Evolutionary conservation across 2,329 filamentous ascomycete species (phyloP).

Genomic region (Neonectria hederae): DNA sequence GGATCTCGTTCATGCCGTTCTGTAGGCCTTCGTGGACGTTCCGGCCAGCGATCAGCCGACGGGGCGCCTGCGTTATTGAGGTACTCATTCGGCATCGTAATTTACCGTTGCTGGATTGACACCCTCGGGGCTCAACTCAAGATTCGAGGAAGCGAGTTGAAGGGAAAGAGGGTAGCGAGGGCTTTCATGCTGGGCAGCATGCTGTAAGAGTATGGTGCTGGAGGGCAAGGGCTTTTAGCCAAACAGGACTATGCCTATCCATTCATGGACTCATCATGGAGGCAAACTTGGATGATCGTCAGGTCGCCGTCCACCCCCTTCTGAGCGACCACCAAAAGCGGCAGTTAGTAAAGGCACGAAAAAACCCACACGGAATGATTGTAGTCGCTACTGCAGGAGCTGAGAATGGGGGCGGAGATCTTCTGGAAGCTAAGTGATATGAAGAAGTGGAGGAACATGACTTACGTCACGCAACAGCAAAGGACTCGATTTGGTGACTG

Average conservation of each 20-base stretch:
- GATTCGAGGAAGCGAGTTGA: not conserved
- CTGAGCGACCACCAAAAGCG: not conserved
- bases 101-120: not conserved
- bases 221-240: not conserved
- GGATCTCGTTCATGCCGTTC: slow-evolving; percentile 6
- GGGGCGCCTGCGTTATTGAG: not conserved
- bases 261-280: not conserved
- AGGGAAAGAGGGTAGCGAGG: not conserved
- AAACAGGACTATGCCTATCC: not conserved
- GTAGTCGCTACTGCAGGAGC: not conserved
- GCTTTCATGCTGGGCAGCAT: not conserved
- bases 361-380: not conserved
- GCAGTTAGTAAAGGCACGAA: not conserved
- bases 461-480: not conserved
- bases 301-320: not conserved
- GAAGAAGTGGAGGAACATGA: not conserved
- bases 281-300: not conserved
- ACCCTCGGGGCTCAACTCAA: not conserved
- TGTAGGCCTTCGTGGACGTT: slow-evolving; percentile 1
- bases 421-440: not conserved
- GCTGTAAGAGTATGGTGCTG: not conserved
- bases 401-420: not conserved
- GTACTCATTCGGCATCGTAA: not conserved
- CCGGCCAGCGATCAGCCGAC: not conserved
- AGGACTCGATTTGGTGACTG: not conserved